Conservation (phyloP, 805 yeast genomes). For the Kluyveromyces dobzhanskii region DNA sequence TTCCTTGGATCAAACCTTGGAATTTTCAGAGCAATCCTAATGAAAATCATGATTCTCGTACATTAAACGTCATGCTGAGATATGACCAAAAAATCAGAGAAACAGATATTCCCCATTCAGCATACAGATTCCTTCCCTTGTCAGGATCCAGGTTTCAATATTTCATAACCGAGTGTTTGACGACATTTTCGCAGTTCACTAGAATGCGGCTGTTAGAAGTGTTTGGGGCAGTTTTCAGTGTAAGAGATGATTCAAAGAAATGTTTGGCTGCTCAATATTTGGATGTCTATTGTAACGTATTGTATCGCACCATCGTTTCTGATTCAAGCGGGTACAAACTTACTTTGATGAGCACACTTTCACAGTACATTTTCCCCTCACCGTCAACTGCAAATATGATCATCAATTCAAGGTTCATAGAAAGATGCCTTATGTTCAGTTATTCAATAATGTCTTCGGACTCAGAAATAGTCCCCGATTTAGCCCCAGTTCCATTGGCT, state of each 20-base stretch:
- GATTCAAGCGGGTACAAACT: conserved; percentile 18
- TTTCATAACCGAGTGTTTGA: conserved; percentile 21
- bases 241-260: conserved; percentile 43
- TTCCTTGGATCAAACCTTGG: conserved; percentile 26
- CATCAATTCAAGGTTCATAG: conserved; percentile 21
- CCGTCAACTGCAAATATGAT: conserved; percentile 23
- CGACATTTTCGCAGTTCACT: conserved; percentile 14
- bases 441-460: conserved; percentile 24
- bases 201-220: conserved; percentile 16
- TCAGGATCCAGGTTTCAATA: conserved; percentile 37
- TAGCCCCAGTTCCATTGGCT: conserved; percentile 19
- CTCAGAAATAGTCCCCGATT: conserved; percentile 18
- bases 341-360: conserved; percentile 20
- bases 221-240: conserved; percentile 17
- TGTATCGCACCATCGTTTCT: conserved; percentile 22
- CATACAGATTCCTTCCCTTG: conserved; percentile 20
- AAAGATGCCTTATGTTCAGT: conserved; percentile 22
- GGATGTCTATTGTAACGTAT: conserved; percentile 61
- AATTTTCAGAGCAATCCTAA: conserved; percentile 14
- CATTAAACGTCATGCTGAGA: conserved; percentile 12
- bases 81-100: conserved; percentile 19
- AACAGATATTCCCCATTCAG: conserved; percentile 10
- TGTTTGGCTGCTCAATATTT: conserved; percentile 57
- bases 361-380: conserved; percentile 26
- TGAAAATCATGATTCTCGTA: conserved; percentile 5